Evolutionary conservation across 176 grass and related monocot species (phyloP).

Genomic region (Alloteropsis semialata): DNA sequence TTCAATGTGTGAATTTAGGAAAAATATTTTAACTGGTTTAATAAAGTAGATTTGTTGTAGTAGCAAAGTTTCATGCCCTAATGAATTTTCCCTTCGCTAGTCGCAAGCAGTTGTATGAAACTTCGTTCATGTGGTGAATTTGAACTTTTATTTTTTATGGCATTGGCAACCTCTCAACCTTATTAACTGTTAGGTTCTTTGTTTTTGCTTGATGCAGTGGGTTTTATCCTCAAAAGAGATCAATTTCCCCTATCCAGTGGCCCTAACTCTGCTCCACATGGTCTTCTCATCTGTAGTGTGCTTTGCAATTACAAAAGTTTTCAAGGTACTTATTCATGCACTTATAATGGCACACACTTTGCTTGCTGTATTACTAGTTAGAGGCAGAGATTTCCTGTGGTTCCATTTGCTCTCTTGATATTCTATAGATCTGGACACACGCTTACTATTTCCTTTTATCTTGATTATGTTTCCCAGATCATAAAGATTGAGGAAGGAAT

Average conservation of each 20-base stretch:
- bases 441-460: conserved; percentile 42
- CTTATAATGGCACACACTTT: not conserved
- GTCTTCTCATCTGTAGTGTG: conserved; percentile 92
- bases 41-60: not conserved
- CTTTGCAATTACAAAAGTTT: conserved; percentile 81
- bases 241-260: conserved; percentile 99
- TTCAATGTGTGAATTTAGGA: not conserved
- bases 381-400: not conserved
- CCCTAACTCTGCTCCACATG: conserved; percentile 95
- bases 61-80: not conserved
- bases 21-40: not conserved
- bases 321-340: conserved; percentile 66
- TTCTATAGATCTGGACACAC: not conserved
- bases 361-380: not conserved
- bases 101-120: not conserved
- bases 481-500: conserved; percentile 97
- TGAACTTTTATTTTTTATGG: not conserved
- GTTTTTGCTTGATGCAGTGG: conserved; percentile 60
- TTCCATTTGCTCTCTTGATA: conserved; percentile 6
- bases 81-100: not conserved
- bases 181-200: conserved; percentile 36
- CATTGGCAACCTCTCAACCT: not conserved
- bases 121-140: not conserved
- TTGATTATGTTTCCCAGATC: conserved; percentile 64
- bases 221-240: conserved; percentile 92